phyloP scores from a whole-genome alignment of 305 asterid species.

The Fraxinus paxiana region DNA sequence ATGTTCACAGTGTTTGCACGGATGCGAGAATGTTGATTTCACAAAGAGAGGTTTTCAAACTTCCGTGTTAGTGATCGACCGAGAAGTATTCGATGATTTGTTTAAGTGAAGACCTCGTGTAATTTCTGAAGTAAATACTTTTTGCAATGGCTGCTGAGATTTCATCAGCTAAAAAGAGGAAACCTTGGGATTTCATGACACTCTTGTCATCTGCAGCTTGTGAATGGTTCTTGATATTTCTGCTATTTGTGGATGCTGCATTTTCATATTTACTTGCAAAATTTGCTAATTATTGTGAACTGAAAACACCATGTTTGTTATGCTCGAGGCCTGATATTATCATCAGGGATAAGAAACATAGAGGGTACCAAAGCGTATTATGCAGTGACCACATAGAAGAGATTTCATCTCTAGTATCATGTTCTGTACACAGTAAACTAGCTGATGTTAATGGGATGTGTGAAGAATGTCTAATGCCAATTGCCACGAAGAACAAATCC shows the following conservation, averaged over 20 bases:
- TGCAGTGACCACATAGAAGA: constrained; percentile 65
- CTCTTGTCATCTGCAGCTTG: constrained; percentile 69
- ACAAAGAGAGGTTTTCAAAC: background rate
- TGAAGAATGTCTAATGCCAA: constrained; percentile 62
- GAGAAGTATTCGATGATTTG: constrained; percentile 19
- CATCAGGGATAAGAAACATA: constrained; percentile 40
- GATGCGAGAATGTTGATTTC: constrained; percentile 3
- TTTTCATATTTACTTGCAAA: constrained; percentile 47
- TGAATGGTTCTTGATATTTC: constrained; percentile 76
- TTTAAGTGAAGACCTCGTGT: constrained; percentile 25
- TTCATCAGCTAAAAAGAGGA: constrained; percentile 39
- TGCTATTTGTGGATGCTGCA: constrained; percentile 59
- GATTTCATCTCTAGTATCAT: constrained; percentile 55
- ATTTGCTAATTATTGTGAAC: constrained; percentile 57
- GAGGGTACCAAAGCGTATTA: constrained; percentile 38
- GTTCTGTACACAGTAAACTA: constrained; percentile 50
- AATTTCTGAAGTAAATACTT: constrained; percentile 17
- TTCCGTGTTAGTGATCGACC: background rate
- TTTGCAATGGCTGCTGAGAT: constrained; percentile 47
- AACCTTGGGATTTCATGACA: constrained; percentile 40
- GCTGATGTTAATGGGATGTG: constrained; percentile 64
- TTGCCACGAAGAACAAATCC: constrained; percentile 34
- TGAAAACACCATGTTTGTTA: constrained; percentile 61
- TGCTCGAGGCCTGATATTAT: constrained; percentile 59
- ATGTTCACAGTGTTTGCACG: background rate